Percentiles rank a stretch among this genome's conserved stretches.
Conservation (phyloP, 108 stramenopile species). For the Fragilariopsis cylindrus region DNA sequence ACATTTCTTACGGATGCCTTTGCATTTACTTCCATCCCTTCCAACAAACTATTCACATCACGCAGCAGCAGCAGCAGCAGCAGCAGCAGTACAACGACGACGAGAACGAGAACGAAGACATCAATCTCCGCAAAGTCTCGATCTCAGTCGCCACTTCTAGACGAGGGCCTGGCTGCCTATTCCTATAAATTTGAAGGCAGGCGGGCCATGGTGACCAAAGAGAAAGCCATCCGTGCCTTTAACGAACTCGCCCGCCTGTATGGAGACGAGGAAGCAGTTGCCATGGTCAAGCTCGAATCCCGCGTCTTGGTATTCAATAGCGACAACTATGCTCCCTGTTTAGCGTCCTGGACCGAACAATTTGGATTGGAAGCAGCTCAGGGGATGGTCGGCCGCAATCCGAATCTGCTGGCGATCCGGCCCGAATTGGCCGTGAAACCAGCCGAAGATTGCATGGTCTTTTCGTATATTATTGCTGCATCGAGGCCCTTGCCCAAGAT, state of each 20-base stretch:
- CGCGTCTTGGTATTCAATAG: conserved; percentile 33
- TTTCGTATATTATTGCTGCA: conserved; percentile 61
- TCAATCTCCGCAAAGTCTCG: background rate
- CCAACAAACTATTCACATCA: no score
- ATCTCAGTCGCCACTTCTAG: no score
- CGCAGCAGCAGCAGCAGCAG: no score
- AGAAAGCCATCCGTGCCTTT: conserved; percentile 42
- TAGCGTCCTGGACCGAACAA: conserved; percentile 57
- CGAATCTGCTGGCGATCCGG: conserved; percentile 65
- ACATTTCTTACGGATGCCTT: no score
- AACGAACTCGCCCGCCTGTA: conserved; percentile 67
- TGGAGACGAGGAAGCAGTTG: conserved; percentile 73
- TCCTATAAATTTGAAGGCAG: no score
- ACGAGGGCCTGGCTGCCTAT: no score
- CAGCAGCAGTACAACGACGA: background rate
- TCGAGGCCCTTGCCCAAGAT: conserved; percentile 46
- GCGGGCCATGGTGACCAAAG: conserved; percentile 12
- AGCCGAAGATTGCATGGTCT: conserved; percentile 60
- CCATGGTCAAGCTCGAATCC: conserved; percentile 59
- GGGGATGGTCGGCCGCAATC: conserved; percentile 81
- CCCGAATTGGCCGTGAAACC: conserved; percentile 51
- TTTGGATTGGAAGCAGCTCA: conserved; percentile 81
- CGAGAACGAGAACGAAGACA: background rate
- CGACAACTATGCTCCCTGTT: conserved; percentile 50
- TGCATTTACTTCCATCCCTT: no score